These are phyloP conservation scores for Aspergillus terreus DNA, from an alignment of 2,329 filamentous ascomycete genomes.

Conservation along the genomic window DNA sequence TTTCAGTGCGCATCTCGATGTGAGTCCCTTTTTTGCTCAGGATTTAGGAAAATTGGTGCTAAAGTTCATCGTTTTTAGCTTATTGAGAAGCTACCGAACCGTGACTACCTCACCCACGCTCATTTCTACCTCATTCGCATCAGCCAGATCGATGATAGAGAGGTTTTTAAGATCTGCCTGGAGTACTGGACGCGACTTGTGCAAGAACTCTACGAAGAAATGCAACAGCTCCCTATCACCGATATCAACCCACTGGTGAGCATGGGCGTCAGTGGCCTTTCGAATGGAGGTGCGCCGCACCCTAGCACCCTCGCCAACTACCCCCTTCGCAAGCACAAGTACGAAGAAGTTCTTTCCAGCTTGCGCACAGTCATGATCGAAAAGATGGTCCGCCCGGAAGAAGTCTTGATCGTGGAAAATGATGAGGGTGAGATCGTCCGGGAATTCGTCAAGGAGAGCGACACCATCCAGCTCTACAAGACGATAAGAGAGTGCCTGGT, in stretches of 20 bases:
- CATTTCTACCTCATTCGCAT: constrained; percentile 98
- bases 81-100: constrained; percentile 92
- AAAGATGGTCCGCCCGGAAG: constrained; percentile 98
- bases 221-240: constrained; percentile 91
- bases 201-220: constrained; percentile 96
- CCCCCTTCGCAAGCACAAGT: constrained; percentile 95
- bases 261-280: constrained; percentile 66
- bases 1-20: constrained; percentile 86
- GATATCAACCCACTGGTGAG: constrained; percentile 87
- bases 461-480: constrained; percentile 99
- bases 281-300: constrained; percentile 79
- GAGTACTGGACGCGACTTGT: constrained; percentile 99
- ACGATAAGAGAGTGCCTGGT: constrained; percentile 96
- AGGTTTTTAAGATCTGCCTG: constrained; percentile 98
- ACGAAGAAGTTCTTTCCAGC: constrained; percentile 89
- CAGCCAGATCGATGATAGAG: constrained; percentile 95
- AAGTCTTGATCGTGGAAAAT: constrained; percentile 98
- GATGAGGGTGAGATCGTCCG: constrained; percentile 98
- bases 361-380: constrained; percentile 98
- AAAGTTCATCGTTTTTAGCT: constrained; percentile 50
- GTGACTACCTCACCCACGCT: constrained; percentile 89
- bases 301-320: constrained; percentile 82
- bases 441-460: constrained; percentile 98
- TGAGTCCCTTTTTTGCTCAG: constrained; percentile 37
- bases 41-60: not conserved